Percentiles rank a stretch among this genome's conserved stretches.
phyloP scores from a whole-genome alignment of 257 asterid species.

The Rubia yunnanensis region DNA sequence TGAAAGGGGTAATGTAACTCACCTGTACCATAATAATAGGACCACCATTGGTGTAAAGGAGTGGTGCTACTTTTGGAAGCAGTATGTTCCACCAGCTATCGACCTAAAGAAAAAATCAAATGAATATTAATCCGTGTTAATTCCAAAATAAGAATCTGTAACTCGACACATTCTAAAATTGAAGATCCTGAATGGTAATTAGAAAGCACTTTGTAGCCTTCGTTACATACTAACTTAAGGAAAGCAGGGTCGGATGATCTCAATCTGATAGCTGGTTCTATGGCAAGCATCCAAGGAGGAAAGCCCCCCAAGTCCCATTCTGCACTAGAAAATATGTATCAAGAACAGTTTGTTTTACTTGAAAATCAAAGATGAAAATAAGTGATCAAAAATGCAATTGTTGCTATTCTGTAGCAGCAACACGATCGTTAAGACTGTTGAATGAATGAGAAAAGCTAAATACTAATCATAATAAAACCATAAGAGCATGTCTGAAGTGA shows the following conservation, averaged over 20 bases:
- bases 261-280: constrained; percentile 66
- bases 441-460: neutral
- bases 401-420: neutral
- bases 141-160: neutral
- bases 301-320: constrained; percentile 99
- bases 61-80: constrained; percentile 68
- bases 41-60: constrained; percentile 77
- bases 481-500: neutral
- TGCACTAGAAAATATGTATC: constrained; percentile 25
- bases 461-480: neutral
- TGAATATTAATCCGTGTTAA: constrained; percentile 3
- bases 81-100: constrained; percentile 81
- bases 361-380: neutral
- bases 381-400: neutral
- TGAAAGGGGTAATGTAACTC: constrained; percentile 13
- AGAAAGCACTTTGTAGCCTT: constrained; percentile 2
- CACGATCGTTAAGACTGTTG: neutral
- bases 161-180: neutral
- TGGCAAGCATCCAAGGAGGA: constrained; percentile 89
- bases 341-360: neutral
- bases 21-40: constrained; percentile 95
- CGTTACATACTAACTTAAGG: constrained; percentile 50
- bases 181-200: constrained; percentile 1
- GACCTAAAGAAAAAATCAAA: constrained; percentile 33
- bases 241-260: constrained; percentile 87